Evolutionary conservation across 495 filamentous ascomycete genomes (phyloP).

Genomic region (Talaromyces trachyspermus): DNA sequence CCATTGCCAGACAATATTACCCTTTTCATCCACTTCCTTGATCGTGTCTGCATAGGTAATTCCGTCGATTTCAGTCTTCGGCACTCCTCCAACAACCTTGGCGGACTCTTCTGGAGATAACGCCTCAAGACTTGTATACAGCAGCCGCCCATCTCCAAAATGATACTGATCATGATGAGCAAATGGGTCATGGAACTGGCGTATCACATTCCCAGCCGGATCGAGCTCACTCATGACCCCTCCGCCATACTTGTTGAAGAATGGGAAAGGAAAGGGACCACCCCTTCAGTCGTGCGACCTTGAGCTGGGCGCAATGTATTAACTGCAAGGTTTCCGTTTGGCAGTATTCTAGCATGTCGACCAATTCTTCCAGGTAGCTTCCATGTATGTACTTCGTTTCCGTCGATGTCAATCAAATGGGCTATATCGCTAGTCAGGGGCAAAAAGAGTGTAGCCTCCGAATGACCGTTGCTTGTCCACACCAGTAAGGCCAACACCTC

Average conservation of each 20-base stretch:
- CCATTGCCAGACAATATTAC: slow-evolving; percentile 35
- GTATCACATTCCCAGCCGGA: slow-evolving; percentile 25
- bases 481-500: slow-evolving; percentile 36
- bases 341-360: slow-evolving; percentile 35
- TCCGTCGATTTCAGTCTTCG: slow-evolving; percentile 30
- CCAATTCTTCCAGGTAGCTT: slow-evolving; percentile 33
- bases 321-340: slow-evolving; percentile 36
- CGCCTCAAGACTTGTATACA: slow-evolving; percentile 37
- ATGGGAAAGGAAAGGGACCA: slow-evolving; percentile 31
- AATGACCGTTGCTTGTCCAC: slow-evolving; percentile 30
- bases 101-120: slow-evolving; percentile 26
- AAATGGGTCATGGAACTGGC: slow-evolving; percentile 31
- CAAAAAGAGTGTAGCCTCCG: slow-evolving; percentile 38
- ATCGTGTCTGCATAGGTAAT: slow-evolving; percentile 37
- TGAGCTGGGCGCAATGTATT: slow-evolving; percentile 31
- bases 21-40: slow-evolving; percentile 28
- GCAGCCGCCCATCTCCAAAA: slow-evolving; percentile 31
- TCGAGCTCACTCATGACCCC: slow-evolving; percentile 38
- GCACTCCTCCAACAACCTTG: slow-evolving; percentile 30
- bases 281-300: slow-evolving; percentile 9
- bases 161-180: slow-evolving; percentile 44
- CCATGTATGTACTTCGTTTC: slow-evolving; percentile 38
- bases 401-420: slow-evolving; percentile 33
- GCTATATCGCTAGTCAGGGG: slow-evolving; percentile 34
- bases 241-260: slow-evolving; percentile 40